A percentile compares a stretch with the other conserved stretches of the same genome.
Conservation (phyloP, 306 rosid species). For the Echinosophora koreensis region DNA sequence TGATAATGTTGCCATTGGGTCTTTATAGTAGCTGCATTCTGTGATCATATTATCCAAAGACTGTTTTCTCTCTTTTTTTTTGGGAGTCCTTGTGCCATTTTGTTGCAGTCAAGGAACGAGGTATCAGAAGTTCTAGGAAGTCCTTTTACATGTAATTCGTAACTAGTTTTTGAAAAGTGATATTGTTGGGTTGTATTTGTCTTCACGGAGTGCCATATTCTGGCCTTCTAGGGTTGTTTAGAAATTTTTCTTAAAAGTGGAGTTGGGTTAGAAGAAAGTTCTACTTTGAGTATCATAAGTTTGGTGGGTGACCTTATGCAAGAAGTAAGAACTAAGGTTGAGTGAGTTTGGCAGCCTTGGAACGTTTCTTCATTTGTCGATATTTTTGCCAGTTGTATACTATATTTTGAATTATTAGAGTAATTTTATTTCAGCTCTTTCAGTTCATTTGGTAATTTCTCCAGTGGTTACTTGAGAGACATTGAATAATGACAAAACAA, state of each 20-base stretch:
- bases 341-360: background rate
- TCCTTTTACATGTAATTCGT: background rate
- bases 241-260: background rate
- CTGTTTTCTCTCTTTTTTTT: background rate
- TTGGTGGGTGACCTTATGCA: background rate
- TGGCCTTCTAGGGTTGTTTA: background rate
- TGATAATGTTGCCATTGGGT: background rate
- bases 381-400: conserved; percentile 1
- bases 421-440: background rate
- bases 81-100: background rate
- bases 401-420: background rate
- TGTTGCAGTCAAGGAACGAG: background rate
- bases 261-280: background rate
- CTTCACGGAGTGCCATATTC: background rate
- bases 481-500: background rate
- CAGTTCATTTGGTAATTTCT: background rate
- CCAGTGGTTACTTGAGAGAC: background rate
- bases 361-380: background rate
- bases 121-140: background rate
- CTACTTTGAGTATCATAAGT: background rate
- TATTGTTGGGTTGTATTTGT: background rate
- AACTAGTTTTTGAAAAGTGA: background rate
- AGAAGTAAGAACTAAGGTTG: background rate
- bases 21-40: background rate
- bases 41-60: background rate